Evolutionary conservation across 495 filamentous ascomycete species (phyloP).

Genomic region (Friedmanniomyces simplex): DNA sequence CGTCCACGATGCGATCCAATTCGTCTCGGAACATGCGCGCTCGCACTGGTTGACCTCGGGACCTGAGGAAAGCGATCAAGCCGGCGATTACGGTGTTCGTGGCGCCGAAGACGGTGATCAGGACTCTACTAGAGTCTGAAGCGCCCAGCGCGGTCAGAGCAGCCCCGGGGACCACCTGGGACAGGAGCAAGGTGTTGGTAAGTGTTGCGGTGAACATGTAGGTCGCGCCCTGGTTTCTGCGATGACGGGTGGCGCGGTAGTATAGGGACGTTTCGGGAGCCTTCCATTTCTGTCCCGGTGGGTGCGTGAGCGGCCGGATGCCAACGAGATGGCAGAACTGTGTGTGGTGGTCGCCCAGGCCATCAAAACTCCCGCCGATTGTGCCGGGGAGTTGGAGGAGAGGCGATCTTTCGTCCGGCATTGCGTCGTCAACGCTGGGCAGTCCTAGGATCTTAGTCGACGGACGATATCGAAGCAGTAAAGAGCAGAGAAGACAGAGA

Average conservation of each 20-base stretch:
- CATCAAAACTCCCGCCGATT: neutral
- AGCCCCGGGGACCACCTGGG: slow-evolving; percentile 17
- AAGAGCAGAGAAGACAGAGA: neutral
- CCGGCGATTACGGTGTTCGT: slow-evolving; percentile 19
- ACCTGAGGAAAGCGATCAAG: slow-evolving; percentile 12
- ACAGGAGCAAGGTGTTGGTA: slow-evolving; percentile 7
- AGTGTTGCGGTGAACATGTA: slow-evolving; percentile 12
- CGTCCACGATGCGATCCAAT: slow-evolving; percentile 14
- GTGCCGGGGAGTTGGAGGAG: slow-evolving; percentile 7
- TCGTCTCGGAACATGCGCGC: slow-evolving; percentile 15
- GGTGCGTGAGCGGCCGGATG: slow-evolving; percentile 1
- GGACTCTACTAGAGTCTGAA: slow-evolving; percentile 2
- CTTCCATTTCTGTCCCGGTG: neutral
- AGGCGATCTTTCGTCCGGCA: neutral
- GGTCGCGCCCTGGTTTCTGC: neutral
- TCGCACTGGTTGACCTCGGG: slow-evolving; percentile 12
- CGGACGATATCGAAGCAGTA: neutral
- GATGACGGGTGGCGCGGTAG: neutral
- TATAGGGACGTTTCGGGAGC: slow-evolving; percentile 4
- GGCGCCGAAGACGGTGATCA: slow-evolving; percentile 20
- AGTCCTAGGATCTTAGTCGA: neutral
- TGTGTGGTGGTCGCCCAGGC: neutral
- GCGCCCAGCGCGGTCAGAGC: slow-evolving; percentile 18
- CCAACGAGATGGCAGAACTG: slow-evolving; percentile 10
- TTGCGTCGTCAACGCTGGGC: too few relatives aligned